phyloP scores from a whole-genome alignment of 495 filamentous ascomycete species.

The Talaromyces adpressus region DNA sequence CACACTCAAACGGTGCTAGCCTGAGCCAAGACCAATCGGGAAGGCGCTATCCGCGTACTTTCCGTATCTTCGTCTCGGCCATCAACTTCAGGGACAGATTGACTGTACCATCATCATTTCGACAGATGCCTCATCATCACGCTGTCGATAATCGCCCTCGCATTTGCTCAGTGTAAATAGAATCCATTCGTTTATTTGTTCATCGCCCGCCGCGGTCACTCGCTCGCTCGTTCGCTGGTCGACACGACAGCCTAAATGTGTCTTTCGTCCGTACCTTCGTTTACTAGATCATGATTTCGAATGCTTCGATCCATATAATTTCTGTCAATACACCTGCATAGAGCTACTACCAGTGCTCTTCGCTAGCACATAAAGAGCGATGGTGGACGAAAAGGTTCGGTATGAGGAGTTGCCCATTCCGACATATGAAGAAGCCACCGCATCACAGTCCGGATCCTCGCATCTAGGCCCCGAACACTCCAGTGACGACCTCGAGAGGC shows the following conservation, averaged over 20 bases:
- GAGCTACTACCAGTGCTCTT: conserved; percentile 24
- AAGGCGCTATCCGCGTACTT: neutral
- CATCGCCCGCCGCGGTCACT: neutral
- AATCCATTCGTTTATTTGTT: neutral
- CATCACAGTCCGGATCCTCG: conserved; percentile 53
- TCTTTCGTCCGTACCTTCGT: conserved; percentile 19
- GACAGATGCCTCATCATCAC: neutral
- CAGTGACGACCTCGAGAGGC: conserved; percentile 55
- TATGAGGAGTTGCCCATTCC: conserved; percentile 78
- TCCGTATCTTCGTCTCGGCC: neutral
- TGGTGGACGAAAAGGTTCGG: conserved; percentile 53
- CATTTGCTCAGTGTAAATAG: neutral
- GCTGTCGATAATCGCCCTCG: neutral
- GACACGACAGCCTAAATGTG: conserved; percentile 8
- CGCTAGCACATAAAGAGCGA: conserved; percentile 19
- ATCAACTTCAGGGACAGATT: neutral
- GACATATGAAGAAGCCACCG: conserved; percentile 85
- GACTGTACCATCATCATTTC: neutral
- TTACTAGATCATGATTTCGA: conserved; percentile 40
- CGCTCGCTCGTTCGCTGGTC: neutral
- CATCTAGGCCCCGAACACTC: conserved; percentile 48
- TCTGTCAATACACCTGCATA: conserved; percentile 26
- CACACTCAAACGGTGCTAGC: neutral
- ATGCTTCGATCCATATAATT: conserved; percentile 22
- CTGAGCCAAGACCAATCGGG: neutral